Evolutionary conservation across 2,329 filamentous ascomycete species (phyloP).

Genomic region (Emmonsiellopsis sp.): DNA sequence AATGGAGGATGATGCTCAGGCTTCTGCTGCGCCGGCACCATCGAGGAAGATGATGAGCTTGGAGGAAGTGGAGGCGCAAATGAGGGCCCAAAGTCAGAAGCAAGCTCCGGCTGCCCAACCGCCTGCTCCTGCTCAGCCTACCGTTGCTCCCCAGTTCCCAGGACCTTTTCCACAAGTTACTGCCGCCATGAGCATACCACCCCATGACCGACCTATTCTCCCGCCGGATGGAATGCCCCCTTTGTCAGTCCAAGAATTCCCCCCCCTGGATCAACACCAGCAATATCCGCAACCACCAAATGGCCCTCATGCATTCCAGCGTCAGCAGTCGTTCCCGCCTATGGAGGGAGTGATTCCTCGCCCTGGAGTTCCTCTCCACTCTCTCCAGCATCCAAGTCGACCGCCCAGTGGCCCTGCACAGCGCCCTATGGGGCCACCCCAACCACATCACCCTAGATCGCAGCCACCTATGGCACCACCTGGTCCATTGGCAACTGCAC

Average conservation of each 20-base stretch:
- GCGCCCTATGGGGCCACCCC: constrained; percentile 25
- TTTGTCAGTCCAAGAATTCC: constrained; percentile 35
- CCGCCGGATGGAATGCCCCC: constrained; percentile 9
- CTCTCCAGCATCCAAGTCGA: constrained; percentile 63
- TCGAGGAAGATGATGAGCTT: constrained; percentile 82
- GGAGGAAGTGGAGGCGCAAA: constrained; percentile 91
- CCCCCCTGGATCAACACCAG: constrained; percentile 42
- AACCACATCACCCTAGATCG: constrained; percentile 26
- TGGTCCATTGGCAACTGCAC: constrained; percentile 44
- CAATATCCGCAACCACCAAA: constrained; percentile 27
- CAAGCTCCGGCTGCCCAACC: constrained; percentile 21
- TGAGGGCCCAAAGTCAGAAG: constrained; percentile 44
- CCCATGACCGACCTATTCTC: constrained; percentile 4
- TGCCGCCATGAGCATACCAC: constrained; percentile 10
- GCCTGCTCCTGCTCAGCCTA: constrained; percentile 22
- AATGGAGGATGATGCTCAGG: constrained; percentile 7
- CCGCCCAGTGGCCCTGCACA: constrained; percentile 37
- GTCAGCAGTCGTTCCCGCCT: constrained; percentile 27
- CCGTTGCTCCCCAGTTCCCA: constrained; percentile 8
- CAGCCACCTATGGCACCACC: constrained; percentile 27
- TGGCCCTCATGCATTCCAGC: constrained; percentile 27
- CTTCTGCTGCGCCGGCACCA: constrained; percentile 21
- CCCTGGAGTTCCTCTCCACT: constrained; percentile 36
- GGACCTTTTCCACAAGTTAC: background rate
- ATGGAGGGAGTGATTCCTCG: constrained; percentile 35